Evolutionary conservation across 2,329 filamentous ascomycete genomes (phyloP).

Genomic region (Claviceps sp.): DNA sequence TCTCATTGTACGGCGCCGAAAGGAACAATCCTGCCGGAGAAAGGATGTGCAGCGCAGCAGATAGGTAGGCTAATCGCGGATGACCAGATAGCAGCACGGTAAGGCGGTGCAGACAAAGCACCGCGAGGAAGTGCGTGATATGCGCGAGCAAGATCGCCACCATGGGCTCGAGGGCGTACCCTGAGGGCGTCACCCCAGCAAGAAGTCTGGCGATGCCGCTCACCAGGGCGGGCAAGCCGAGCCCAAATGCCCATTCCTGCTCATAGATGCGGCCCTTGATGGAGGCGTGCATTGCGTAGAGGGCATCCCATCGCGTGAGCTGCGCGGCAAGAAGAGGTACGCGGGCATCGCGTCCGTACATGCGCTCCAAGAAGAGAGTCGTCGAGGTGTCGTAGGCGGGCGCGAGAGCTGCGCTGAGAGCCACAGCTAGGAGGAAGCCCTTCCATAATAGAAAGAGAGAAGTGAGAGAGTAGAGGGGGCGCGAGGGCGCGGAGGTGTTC

Average conservation of each 20-base stretch:
- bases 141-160: slow-evolving; percentile 57
- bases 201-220: slow-evolving; percentile 15
- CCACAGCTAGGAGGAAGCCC: slow-evolving; percentile 46
- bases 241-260: slow-evolving; percentile 75
- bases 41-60: slow-evolving; percentile 64
- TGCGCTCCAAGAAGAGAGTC: slow-evolving; percentile 27
- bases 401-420: slow-evolving; percentile 35
- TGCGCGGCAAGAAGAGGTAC: slow-evolving; percentile 37
- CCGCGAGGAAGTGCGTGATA: slow-evolving; percentile 61
- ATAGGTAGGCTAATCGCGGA: slow-evolving; percentile 47
- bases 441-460: slow-evolving; percentile 53
- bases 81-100: slow-evolving; percentile 40
- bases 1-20: slow-evolving; percentile 74
- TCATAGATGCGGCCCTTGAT: slow-evolving; percentile 56
- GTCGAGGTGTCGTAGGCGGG: slow-evolving; percentile 72
- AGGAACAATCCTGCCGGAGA: slow-evolving; percentile 85
- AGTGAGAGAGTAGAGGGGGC: slow-evolving; percentile 8
- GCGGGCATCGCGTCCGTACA: slow-evolving; percentile 20
- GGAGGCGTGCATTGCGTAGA: slow-evolving; percentile 58
- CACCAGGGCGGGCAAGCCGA: slow-evolving; percentile 30
- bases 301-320: slow-evolving; percentile 66
- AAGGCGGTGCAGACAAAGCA: slow-evolving; percentile 57
- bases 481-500: slow-evolving; percentile 1
- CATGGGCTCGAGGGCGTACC: slow-evolving; percentile 24
- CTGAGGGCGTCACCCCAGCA: neutral